phyloP scores from a whole-genome alignment of 305 asterid species.

The Fraxinus latifolia region DNA sequence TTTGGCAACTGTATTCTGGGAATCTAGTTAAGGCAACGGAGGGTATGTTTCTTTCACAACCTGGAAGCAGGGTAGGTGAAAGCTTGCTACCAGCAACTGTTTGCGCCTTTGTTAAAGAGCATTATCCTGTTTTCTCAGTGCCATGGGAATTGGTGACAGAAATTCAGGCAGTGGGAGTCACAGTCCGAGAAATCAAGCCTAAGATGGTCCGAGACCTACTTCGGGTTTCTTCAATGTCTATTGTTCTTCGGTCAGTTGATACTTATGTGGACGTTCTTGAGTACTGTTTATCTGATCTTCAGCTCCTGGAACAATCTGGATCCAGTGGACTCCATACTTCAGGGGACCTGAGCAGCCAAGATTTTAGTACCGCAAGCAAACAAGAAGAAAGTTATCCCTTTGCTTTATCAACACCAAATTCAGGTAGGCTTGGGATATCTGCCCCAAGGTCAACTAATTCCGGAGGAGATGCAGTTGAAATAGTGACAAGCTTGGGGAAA shows the following conservation, averaged over 20 bases:
- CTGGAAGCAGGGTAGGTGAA: conserved; percentile 76
- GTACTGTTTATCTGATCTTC: conserved; percentile 89
- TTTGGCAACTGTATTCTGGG: conserved; percentile 93
- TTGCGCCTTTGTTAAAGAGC: conserved; percentile 91
- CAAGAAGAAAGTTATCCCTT: conserved; percentile 35
- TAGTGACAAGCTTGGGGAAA: conserved; percentile 85
- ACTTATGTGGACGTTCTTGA: conserved; percentile 85
- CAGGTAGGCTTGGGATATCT: conserved; percentile 39
- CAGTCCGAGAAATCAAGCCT: conserved; percentile 83
- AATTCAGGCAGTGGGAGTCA: conserved; percentile 75
- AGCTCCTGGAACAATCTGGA: conserved; percentile 44
- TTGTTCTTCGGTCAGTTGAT: conserved; percentile 62
- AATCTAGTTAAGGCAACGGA: conserved; percentile 82
- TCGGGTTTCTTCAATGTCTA: conserved; percentile 64
- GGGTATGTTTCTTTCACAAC: conserved; percentile 98
- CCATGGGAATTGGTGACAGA: conserved; percentile 96
- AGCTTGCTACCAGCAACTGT: conserved; percentile 81
- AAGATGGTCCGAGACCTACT: conserved; percentile 94
- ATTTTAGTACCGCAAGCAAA: conserved; percentile 32
- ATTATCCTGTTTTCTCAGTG: conserved; percentile 93
- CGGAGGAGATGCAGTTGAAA: conserved; percentile 92
- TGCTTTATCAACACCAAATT: conserved; percentile 42
- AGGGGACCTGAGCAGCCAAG: conserved; percentile 37
- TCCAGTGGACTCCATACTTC: conserved; percentile 32
- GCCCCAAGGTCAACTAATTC: conserved; percentile 52